Evolutionary conservation across 2,329 filamentous ascomycete genomes (phyloP).

Genomic region (Xylaria hypoxylon): DNA sequence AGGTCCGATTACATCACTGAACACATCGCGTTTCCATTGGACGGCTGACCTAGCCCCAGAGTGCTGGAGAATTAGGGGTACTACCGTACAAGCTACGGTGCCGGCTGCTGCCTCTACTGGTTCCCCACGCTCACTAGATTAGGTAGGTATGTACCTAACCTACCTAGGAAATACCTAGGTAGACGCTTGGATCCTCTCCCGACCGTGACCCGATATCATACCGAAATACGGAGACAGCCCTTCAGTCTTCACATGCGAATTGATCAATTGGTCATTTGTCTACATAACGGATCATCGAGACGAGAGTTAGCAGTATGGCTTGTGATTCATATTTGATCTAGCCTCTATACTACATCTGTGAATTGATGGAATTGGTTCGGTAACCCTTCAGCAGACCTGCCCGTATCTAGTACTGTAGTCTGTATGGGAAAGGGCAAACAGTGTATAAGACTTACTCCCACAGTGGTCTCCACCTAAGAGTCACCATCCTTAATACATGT

Average conservation of each 20-base stretch:
- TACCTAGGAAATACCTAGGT: too few relatives aligned
- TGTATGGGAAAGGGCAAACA: too few relatives aligned
- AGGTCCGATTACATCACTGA: slow-evolving; percentile 50
- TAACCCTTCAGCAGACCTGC: too few relatives aligned
- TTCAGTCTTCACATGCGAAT: slow-evolving; percentile 34
- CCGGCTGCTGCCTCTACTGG: background rate
- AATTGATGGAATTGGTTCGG: background rate
- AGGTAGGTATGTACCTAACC: too few relatives aligned
- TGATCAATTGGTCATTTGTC: background rate
- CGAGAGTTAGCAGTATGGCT: background rate
- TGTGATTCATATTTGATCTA: slow-evolving; percentile 1
- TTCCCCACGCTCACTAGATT: slow-evolving; percentile 16
- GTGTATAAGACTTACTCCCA: too few relatives aligned
- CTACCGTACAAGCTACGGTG: background rate
- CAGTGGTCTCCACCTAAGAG: too few relatives aligned
- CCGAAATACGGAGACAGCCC: slow-evolving; percentile 1
- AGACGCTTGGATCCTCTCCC: background rate
- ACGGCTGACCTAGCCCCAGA: background rate
- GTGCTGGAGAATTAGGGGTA: background rate
- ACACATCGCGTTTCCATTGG: slow-evolving; percentile 15
- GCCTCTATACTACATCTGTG: background rate
- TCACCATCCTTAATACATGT: too few relatives aligned
- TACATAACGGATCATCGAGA: background rate
- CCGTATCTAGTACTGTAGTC: too few relatives aligned
- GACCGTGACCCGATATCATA: background rate